Base-by-base conservation (phyloP, 345 rosid genomes). In the Heritiera littoralis region DNA sequence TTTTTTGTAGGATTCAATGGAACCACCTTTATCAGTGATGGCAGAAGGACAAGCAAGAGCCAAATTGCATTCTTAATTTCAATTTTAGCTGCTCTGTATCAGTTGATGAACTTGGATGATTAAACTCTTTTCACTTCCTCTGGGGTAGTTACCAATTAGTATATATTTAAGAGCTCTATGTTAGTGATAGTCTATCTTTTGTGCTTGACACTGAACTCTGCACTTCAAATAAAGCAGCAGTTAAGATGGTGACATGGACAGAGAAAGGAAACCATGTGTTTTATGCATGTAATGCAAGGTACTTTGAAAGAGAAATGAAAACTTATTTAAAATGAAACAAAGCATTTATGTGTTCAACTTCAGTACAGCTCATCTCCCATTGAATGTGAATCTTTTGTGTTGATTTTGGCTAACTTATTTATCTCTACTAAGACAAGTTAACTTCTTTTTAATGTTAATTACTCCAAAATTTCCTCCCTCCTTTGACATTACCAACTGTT, bases 1-100 rank as follows among this genome's bases (percentile, higher is more conserved):
- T 8, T 65, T 65, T 80, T 74, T 17, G 58, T 61, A 66, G 78
- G 78, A 32, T 80, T 80, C 51, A 32, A 55, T 74, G 67, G 78
- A 45, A 65, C 72, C 46, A 77, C 74, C 60, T 1, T 18, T 13
- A 12, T 65, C 48, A 10, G 74, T 65, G 67, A 66, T 12, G 82
- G 51, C 52, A 56, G 68, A 35, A 61, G 51, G 61, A 71, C 23
- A 63, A 49, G 35, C 66, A 9, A 17, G 55, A 65, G 49, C n/a
- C 59, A 32, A 43, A 54, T 72, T 55, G n/a, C 56, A 1, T 45
- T 80, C 38, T 55, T 23, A 23, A 23, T 23, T 23, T 66, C 78
- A 41, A 32, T 55, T 66, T 66, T 55, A 66, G 55, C 67, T 10
- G 40, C 12, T 10, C 13, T 79, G 28, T 41, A 23, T 9, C 55